phyloP scores from a whole-genome alignment of 1,284 basidiomycete species.

The Ustilago lituana region DNA sequence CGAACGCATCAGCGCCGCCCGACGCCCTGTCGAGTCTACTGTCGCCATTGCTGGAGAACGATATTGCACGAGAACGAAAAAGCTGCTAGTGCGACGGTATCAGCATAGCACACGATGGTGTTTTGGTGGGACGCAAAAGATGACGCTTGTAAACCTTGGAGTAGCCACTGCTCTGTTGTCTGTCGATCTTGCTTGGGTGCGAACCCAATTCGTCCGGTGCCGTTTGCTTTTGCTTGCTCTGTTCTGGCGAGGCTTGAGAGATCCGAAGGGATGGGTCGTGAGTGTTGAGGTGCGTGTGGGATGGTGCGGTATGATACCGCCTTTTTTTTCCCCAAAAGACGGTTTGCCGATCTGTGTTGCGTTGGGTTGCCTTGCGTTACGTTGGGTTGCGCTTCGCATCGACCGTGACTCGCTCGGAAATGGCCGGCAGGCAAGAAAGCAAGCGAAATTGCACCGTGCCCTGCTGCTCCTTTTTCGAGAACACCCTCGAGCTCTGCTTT shows the following conservation, averaged over 20 bases:
- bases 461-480: too few relatives aligned
- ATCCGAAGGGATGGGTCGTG: background rate
- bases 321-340: background rate
- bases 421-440: slow-evolving; percentile 12
- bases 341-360: too few relatives aligned
- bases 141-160: background rate
- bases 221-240: too few relatives aligned
- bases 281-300: background rate
- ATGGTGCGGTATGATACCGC: slow-evolving; percentile 19
- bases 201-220: too few relatives aligned
- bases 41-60: background rate
- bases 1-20: slow-evolving; percentile 24
- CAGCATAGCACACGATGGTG: slow-evolving; percentile 23
- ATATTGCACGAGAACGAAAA: background rate
- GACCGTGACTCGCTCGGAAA: slow-evolving; percentile 37
- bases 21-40: slow-evolving; percentile 7
- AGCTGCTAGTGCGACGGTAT: background rate
- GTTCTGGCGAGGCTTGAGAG: too few relatives aligned
- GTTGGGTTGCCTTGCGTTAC: too few relatives aligned
- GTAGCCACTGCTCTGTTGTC: background rate
- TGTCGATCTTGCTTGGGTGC: background rate
- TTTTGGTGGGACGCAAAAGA: background rate
- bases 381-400: slow-evolving; percentile 7
- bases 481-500: too few relatives aligned
- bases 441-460: too few relatives aligned